Conservation (phyloP, 345 rosid species). For the Angophora floribunda region DNA sequence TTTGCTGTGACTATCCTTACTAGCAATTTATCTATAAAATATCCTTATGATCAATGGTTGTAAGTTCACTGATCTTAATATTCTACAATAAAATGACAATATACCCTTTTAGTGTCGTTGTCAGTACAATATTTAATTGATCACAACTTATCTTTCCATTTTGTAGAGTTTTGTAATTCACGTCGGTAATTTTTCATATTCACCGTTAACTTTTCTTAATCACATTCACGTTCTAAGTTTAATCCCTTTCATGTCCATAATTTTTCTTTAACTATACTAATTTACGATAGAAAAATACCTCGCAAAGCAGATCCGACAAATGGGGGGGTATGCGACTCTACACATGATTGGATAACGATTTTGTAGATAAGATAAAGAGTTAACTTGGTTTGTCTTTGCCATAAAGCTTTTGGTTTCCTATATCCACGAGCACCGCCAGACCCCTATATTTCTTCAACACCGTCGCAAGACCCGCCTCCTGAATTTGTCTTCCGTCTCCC, state of each 20-base stretch:
- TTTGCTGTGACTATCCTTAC: background rate
- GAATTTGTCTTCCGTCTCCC: background rate
- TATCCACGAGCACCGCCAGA: background rate
- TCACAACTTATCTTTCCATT: background rate
- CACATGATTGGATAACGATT: background rate
- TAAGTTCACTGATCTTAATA: background rate
- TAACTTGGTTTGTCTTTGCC: too few relatives aligned
- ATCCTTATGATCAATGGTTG: background rate
- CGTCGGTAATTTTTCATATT: background rate
- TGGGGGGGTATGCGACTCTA: background rate
- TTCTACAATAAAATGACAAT: background rate
- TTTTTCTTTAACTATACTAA: background rate
- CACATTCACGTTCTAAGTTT: background rate
- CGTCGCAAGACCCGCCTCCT: background rate
- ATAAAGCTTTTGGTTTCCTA: background rate
- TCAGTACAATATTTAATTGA: background rate
- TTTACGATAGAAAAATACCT: accelerated
- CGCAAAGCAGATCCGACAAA: background rate
- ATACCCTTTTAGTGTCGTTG: background rate
- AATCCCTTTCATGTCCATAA: background rate
- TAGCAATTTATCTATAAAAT: background rate
- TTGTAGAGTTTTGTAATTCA: background rate
- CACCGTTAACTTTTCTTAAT: background rate
- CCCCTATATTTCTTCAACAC: background rate
- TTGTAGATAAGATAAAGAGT: background rate